Percentiles rank a stretch among this genome's conserved stretches.
phyloP scores from a whole-genome alignment of 2,329 filamentous ascomycete species.

The Fusarium sp. region DNA sequence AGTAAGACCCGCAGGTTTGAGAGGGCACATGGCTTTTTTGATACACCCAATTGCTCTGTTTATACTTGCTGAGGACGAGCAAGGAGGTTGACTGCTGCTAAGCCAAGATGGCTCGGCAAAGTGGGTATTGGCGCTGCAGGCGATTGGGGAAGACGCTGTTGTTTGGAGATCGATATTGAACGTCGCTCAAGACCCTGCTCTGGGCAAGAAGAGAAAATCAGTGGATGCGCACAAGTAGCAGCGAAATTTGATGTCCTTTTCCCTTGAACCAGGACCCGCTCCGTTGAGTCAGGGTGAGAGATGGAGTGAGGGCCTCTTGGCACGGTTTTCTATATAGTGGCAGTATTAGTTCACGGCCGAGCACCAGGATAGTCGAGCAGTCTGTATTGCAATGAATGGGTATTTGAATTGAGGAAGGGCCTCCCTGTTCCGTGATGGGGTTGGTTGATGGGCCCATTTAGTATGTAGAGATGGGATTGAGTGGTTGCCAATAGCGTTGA shows the following conservation, averaged over 20 bases:
- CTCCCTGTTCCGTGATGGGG: conserved; percentile 14
- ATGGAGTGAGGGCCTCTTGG: conserved; percentile 30
- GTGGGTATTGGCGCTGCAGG: conserved; percentile 31
- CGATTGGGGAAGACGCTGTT: conserved; percentile 31
- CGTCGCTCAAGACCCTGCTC: conserved; percentile 34
- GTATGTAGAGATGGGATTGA: background rate
- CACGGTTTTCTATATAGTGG: conserved; percentile 24
- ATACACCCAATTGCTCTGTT: conserved; percentile 4
- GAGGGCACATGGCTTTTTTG: conserved; percentile 26
- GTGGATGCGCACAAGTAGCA: conserved; percentile 22
- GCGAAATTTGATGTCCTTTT: conserved; percentile 35
- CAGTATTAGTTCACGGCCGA: conserved; percentile 6
- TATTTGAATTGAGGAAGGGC: conserved; percentile 14
- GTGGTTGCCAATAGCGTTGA: conserved; percentile 16
- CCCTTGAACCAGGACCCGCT: conserved; percentile 23
- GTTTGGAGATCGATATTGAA: conserved; percentile 43
- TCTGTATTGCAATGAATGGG: conserved; percentile 22
- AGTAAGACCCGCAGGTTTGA: conserved; percentile 8
- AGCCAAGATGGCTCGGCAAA: conserved; percentile 28
- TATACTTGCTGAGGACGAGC: background rate
- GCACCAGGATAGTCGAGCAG: conserved; percentile 10
- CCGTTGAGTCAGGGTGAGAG: conserved; percentile 35
- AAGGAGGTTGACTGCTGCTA: conserved; percentile 31
- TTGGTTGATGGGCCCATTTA: conserved; percentile 25
- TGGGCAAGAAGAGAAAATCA: conserved; percentile 28